A percentile compares a stretch with the other conserved stretches of the same genome.
Conservation (phyloP, 1,284 basidiomycete genomes). For the Marasmius oreades region DNA sequence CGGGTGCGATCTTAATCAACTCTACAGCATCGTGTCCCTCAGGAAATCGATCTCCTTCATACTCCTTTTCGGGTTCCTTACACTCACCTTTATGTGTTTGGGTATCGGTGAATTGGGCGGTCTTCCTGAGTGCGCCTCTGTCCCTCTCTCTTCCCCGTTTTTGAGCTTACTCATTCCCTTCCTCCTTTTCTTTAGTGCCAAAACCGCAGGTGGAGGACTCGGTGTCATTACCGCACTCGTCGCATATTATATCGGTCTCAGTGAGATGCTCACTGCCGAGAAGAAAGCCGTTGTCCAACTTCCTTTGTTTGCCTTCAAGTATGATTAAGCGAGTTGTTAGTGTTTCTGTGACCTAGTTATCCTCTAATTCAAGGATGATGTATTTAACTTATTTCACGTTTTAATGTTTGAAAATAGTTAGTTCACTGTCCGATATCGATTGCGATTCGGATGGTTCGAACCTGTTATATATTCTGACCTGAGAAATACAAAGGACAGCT, state of each 20-base stretch:
- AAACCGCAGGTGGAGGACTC: slow-evolving; percentile 44
- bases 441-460: too few relatives aligned
- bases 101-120: slow-evolving; percentile 41
- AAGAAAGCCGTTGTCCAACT: slow-evolving; percentile 43
- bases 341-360: too few relatives aligned
- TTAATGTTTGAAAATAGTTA: too few relatives aligned
- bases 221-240: slow-evolving; percentile 66
- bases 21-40: slow-evolving; percentile 55
- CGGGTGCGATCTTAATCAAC: slow-evolving; percentile 45
- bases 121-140: slow-evolving; percentile 22
- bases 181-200: slow-evolving; percentile 18
- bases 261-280: slow-evolving; percentile 55
- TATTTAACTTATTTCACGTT: too few relatives aligned
- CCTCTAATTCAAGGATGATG: too few relatives aligned
- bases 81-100: slow-evolving; percentile 59
- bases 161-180: not conserved
- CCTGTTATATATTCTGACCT: too few relatives aligned
- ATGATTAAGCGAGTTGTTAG: slow-evolving; percentile 15
- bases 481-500: too few relatives aligned
- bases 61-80: slow-evolving; percentile 71
- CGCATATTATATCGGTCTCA: slow-evolving; percentile 67
- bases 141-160: not conserved
- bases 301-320: slow-evolving; percentile 39
- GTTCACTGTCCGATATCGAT: too few relatives aligned
- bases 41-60: slow-evolving; percentile 66